Conservation (phyloP, 495 filamentous ascomycete genomes). For the Penicillium paxilli region DNA sequence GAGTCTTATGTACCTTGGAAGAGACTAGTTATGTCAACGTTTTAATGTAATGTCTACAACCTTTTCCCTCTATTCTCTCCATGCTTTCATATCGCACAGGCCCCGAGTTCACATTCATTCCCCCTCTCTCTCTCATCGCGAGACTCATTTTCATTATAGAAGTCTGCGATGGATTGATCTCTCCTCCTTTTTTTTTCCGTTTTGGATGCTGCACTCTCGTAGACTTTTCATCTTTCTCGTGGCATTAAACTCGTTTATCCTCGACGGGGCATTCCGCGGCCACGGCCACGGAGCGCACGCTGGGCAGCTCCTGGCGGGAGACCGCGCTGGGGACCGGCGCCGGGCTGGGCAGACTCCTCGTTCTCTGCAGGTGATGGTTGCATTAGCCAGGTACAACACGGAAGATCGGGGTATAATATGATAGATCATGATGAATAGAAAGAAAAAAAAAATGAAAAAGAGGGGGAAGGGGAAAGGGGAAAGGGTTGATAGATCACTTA, state of each 20-base stretch:
- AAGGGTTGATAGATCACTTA: constrained; percentile 36
- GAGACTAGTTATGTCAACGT: constrained; percentile 7
- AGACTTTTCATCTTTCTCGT: constrained; percentile 21
- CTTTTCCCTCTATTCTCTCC: constrained; percentile 7
- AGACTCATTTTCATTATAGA: constrained; percentile 17
- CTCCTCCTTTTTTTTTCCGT: constrained; percentile 19
- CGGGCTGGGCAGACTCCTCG: constrained; percentile 81
- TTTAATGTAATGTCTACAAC: constrained; percentile 16
- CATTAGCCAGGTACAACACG: constrained; percentile 17
- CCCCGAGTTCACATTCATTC: background rate
- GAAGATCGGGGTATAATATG: background rate
- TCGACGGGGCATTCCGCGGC: constrained; percentile 80
- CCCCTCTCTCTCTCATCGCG: background rate
- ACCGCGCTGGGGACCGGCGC: constrained; percentile 72
- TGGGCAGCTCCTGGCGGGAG: constrained; percentile 92
- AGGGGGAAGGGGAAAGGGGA: background rate
- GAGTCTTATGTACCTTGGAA: constrained; percentile 16
- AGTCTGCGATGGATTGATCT: background rate
- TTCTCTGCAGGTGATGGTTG: constrained; percentile 54
- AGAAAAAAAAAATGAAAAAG: background rate
- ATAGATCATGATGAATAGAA: background rate
- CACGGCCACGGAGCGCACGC: constrained; percentile 79
- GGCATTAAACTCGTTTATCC: constrained; percentile 32
- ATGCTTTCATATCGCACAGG: constrained; percentile 8
- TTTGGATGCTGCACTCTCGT: constrained; percentile 8